phyloP scores from a whole-genome alignment of 2,329 filamentous ascomycete species.

The Tetracladium maxilliforme region DNA sequence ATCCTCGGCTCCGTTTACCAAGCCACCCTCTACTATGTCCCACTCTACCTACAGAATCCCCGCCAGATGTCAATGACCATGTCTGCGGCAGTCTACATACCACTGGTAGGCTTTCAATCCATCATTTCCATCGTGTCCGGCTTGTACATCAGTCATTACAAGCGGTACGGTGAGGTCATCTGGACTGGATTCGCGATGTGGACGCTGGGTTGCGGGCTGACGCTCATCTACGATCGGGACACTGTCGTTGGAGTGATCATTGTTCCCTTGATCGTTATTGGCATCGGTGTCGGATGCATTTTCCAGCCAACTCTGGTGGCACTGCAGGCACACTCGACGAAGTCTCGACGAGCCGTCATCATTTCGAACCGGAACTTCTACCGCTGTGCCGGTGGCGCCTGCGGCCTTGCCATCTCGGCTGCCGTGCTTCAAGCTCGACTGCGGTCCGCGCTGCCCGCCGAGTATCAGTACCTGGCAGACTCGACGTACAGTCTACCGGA shows the following conservation, averaged over 20 bases:
- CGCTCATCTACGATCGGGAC: conserved; percentile 28
- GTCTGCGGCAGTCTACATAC: conserved; percentile 34
- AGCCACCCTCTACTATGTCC: conserved; percentile 42
- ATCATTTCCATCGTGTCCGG: conserved; percentile 31
- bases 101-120: conserved; percentile 31
- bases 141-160: conserved; percentile 38
- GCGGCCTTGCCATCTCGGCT: conserved; percentile 40
- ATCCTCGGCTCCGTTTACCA: conserved; percentile 46
- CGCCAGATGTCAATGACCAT: conserved; percentile 15
- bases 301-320: conserved; percentile 37
- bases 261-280: conserved; percentile 31
- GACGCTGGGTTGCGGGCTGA: conserved; percentile 36
- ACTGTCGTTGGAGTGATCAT: conserved; percentile 31
- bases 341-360: conserved; percentile 42
- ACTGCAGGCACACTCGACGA: conserved; percentile 38
- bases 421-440: conserved; percentile 19
- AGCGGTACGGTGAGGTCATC: conserved; percentile 44
- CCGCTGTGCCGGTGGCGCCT: conserved; percentile 40
- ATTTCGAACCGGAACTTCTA: conserved; percentile 50
- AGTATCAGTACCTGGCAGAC: background rate
- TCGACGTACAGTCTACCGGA: conserved; percentile 2
- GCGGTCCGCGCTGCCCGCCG: conserved; percentile 7
- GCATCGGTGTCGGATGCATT: conserved; percentile 34
- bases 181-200: conserved; percentile 18
- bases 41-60: conserved; percentile 46